Conservation (phyloP, 2,329 filamentous ascomycete species). For the Xylariaceae sp. region DNA sequence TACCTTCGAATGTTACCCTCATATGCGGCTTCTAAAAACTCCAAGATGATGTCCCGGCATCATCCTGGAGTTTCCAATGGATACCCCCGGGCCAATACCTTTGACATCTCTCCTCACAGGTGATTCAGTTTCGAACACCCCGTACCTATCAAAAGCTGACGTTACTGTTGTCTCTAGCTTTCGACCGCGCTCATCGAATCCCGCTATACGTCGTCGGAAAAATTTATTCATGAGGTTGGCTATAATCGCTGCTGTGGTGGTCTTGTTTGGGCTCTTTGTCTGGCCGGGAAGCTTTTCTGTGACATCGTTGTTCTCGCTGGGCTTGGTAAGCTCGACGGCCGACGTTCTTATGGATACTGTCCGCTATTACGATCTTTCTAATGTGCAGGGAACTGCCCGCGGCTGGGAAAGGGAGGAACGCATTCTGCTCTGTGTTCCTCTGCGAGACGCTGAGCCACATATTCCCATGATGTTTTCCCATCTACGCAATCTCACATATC, state of each 20-base stretch:
- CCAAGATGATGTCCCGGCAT: slow-evolving; percentile 86
- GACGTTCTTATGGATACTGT: slow-evolving; percentile 90
- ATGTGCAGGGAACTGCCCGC: slow-evolving; percentile 86
- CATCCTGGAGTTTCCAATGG: slow-evolving; percentile 81
- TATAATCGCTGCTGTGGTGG: slow-evolving; percentile 60
- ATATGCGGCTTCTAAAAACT: slow-evolving; percentile 57
- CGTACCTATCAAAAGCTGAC: slow-evolving; percentile 15
- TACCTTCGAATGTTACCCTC: slow-evolving; percentile 62
- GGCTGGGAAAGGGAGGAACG: slow-evolving; percentile 97
- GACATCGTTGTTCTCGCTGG: slow-evolving; percentile 70
- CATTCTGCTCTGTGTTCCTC: slow-evolving; percentile 90
- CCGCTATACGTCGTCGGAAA: slow-evolving; percentile 73
- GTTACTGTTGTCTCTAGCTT: slow-evolving; percentile 65
- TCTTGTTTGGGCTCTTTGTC: slow-evolving; percentile 76
- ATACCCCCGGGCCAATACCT: slow-evolving; percentile 77
- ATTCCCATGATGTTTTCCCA: slow-evolving; percentile 99
- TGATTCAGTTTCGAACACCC: slow-evolving; percentile 53
- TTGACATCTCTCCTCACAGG: slow-evolving; percentile 90
- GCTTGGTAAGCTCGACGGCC: slow-evolving; percentile 69
- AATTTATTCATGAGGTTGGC: slow-evolving; percentile 74
- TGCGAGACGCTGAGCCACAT: slow-evolving; percentile 91
- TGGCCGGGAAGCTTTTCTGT: slow-evolving; percentile 69
- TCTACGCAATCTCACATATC: slow-evolving; percentile 93
- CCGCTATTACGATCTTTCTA: slow-evolving; percentile 93
- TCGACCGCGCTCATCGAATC: slow-evolving; percentile 78